Conservation (phyloP, 2,329 filamentous ascomycete species). For the Rhynchosporium secalis region DNA sequence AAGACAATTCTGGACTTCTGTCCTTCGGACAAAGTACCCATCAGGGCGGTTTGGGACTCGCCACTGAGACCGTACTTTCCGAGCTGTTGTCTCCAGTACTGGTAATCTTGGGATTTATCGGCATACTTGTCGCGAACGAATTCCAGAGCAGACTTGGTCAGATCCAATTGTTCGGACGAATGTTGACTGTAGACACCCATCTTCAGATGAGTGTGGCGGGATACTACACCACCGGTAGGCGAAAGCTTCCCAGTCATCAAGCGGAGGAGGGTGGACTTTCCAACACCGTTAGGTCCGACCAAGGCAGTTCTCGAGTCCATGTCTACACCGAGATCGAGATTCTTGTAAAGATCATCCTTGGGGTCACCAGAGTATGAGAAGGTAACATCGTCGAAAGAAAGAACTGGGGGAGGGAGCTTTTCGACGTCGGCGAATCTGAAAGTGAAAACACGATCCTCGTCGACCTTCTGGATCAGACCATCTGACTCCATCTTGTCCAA, state of each 20-base stretch:
- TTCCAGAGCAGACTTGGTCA: constrained; percentile 96
- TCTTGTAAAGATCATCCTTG: constrained; percentile 91
- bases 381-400: constrained; percentile 95
- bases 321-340: constrained; percentile 97
- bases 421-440: constrained; percentile 99
- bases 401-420: constrained; percentile 95
- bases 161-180: constrained; percentile 95
- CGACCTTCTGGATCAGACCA: constrained; percentile 92
- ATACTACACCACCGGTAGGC: constrained; percentile 78
- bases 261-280: constrained; percentile 93
- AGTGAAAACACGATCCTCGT: constrained; percentile 83
- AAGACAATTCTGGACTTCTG: constrained; percentile 99
- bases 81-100: constrained; percentile 98
- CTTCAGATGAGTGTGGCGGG: constrained; percentile 96
- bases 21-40: constrained; percentile 96
- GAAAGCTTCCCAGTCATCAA: constrained; percentile 96
- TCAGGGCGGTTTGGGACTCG: constrained; percentile 92
- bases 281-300: constrained; percentile 97
- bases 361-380: constrained; percentile 94
- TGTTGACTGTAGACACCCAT: constrained; percentile 98
- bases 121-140: constrained; percentile 96
- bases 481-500: constrained; percentile 99
- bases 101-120: constrained; percentile 90
- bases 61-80: constrained; percentile 91
- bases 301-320: constrained; percentile 98